Conservation (phyloP, 306 rosid species). For the Crataegus laevigata region DNA sequence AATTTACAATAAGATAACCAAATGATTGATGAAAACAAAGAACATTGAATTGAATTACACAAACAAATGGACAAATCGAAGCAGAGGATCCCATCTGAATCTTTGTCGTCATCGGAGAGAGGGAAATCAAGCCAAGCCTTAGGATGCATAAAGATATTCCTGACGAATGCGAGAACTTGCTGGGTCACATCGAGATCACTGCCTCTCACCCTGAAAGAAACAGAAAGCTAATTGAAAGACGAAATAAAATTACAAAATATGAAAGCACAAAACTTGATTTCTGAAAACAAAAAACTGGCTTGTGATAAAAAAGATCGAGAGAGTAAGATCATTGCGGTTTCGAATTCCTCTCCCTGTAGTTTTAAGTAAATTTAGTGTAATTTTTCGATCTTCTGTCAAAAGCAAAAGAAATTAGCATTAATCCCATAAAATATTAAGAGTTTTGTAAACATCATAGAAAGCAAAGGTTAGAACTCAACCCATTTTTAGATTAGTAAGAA, state of each 20-base stretch:
- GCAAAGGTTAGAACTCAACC: background rate
- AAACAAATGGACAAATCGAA: background rate
- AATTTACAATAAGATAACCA: background rate
- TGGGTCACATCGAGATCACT: constrained; percentile 43
- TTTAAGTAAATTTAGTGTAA: too few relatives aligned
- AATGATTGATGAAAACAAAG: background rate
- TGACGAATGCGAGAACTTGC: constrained; percentile 61
- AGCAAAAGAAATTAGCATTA: background rate
- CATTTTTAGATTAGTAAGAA: background rate
- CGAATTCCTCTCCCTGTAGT: too few relatives aligned
- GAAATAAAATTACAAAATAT: background rate
- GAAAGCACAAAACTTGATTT: too few relatives aligned
- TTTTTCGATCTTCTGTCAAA: too few relatives aligned
- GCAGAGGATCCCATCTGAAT: constrained; percentile 46
- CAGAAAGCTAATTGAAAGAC: background rate
- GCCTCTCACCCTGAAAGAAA: background rate
- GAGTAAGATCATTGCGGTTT: too few relatives aligned
- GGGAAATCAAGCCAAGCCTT: constrained; percentile 88
- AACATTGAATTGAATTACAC: background rate
- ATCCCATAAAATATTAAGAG: background rate
- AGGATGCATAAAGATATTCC: constrained; percentile 60
- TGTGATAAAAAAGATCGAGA: background rate
- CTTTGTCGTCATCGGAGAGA: constrained; percentile 47
- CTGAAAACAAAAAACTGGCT: background rate
- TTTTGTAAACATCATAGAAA: background rate